Evolutionary conservation across 805 yeast species (phyloP), one percentile per base, ranked within the genome.

Genomic region (Nakazawaea ambrosiae): DNA sequence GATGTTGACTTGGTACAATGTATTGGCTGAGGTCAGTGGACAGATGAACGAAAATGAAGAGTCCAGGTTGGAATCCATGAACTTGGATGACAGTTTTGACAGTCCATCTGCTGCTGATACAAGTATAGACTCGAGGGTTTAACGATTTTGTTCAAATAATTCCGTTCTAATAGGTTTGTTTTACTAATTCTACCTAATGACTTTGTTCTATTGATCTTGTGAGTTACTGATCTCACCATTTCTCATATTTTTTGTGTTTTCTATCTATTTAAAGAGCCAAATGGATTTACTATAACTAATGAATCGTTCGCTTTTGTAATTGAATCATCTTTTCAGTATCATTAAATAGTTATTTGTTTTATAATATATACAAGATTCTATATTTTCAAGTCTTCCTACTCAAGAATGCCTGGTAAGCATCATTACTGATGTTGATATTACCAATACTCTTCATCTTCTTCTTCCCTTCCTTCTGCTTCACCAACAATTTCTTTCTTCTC

Each of bases 401-500:
- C 45, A 89, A 65, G 58, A 89, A 88, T 14, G 95, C 83, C 55
- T 84, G 95, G 60, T 81, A 89, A 0, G 96, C 95, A 46, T 87
- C 94, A 42, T 81, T 81, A 43, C 84, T 78, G 35, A 90, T 82
- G 29, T 70, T 65, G 14, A 90, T 84, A 37, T 76, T 74, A 11
- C 97, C 97, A 11, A 80, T 68, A 12, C 82, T 68, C 58, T 82
- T 81, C 81, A 90, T 69, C 44, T 70, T 72, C 59, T 83, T 86
- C 61, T 92, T 92, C 27, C 98, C 98, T 53, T 86, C 96, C 57
- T 89, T 90, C 53, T 90, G 98, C 49, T 83, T 81, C 39, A 73
- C 86, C 37, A 90, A 65, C 47, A 90, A 68, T 60, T 90, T 90
- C 66, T 88, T 88, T 44, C 96, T 70, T 62, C 98, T 71, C 0